Percentiles rank a stretch among this genome's conserved stretches.
Evolutionary conservation across 208 protist genomes (phyloP).

Genomic region (Wallacemonas collosoma): DNA sequence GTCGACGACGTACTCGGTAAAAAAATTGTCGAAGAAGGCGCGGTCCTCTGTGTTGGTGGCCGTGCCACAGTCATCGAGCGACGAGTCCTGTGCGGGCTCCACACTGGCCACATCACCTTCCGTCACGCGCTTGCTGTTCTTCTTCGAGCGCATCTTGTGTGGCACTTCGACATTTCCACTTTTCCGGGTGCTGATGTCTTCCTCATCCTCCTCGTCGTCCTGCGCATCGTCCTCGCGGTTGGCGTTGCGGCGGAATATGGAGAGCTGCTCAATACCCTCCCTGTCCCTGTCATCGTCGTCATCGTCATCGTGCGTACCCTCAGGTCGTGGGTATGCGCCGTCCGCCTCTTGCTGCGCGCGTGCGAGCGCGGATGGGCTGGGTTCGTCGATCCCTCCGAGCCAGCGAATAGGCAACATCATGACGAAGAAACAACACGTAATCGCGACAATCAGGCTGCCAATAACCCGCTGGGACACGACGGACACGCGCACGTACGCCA

Average conservation of each 20-base stretch:
- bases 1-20: slow-evolving; percentile 14
- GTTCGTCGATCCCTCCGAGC: slow-evolving; percentile 59
- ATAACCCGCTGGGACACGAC: slow-evolving; percentile 24
- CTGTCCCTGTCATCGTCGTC: too few relatives aligned
- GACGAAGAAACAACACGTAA: slow-evolving; percentile 43
- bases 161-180: neutral
- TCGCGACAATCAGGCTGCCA: slow-evolving; percentile 45
- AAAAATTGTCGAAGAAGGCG: neutral
- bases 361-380: slow-evolving; percentile 20
- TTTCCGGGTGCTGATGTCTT: neutral
- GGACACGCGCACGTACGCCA: slow-evolving; percentile 47
- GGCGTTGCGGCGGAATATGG: neutral
- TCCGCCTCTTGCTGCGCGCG: neutral
- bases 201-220: slow-evolving; percentile 1
- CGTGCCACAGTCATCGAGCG: neutral
- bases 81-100: slow-evolving; percentile 1
- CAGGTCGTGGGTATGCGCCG: too few relatives aligned
- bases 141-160: neutral
- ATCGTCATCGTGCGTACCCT: too few relatives aligned
- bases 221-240: neutral
- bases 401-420: slow-evolving; percentile 54
- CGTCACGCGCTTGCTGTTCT: neutral
- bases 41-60: neutral
- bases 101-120: neutral
- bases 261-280: too few relatives aligned